These are phyloP conservation scores for Aspergillus versicolor DNA, from an alignment of 2,329 filamentous ascomycete species.

Conservation along the genomic window DNA sequence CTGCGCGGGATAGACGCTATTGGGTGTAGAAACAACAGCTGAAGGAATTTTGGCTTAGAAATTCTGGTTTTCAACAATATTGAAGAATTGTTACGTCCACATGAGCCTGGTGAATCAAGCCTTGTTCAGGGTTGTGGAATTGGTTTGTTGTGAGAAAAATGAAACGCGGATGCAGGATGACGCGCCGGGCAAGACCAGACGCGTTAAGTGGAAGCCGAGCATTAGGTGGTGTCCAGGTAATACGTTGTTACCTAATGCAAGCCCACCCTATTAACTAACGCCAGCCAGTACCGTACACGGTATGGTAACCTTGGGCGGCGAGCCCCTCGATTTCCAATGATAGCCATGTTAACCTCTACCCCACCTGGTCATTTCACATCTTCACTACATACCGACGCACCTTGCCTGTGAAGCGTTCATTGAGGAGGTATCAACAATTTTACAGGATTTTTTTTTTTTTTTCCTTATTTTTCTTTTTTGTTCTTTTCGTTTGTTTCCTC, in stretches of 20 bases:
- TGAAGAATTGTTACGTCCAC: not conserved
- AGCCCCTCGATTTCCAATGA: too few relatives aligned
- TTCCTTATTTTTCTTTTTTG: too few relatives aligned
- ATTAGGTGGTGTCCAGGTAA: too few relatives aligned
- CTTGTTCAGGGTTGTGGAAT: not conserved
- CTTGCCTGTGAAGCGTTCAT: not conserved
- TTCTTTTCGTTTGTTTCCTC: too few relatives aligned
- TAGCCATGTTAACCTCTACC: not conserved
- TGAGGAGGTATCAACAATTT: not conserved
- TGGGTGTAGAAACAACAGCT: not conserved
- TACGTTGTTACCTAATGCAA: too few relatives aligned
- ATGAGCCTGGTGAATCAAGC: not conserved
- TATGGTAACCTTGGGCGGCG: too few relatives aligned
- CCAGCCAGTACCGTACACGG: too few relatives aligned
- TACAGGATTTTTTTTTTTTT: not conserved
- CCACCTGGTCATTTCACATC: not conserved
- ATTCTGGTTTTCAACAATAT: too few relatives aligned
- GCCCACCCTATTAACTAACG: too few relatives aligned
- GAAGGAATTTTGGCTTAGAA: not conserved
- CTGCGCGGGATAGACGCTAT: not conserved
- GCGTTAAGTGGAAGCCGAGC: not conserved
- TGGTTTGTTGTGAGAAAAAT: not conserved
- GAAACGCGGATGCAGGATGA: not conserved
- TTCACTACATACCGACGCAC: not conserved
- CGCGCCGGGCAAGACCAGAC: not conserved